Evolutionary conservation across 176 grass and related monocot species (phyloP), one percentile per base, ranked within the genome.

Genomic region (Zoysia pacifica): DNA sequence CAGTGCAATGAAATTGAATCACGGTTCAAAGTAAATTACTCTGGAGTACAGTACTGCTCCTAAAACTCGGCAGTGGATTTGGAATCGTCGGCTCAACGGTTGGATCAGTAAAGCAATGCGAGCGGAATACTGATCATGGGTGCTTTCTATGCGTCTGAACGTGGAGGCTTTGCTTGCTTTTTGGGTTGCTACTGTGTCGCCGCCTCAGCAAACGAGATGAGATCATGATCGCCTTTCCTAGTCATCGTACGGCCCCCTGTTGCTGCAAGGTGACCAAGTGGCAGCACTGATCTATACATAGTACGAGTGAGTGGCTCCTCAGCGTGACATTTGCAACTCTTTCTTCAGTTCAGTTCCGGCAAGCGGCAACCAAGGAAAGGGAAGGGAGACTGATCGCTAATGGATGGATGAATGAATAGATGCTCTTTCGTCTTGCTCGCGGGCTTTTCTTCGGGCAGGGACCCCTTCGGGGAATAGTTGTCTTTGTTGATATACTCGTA

Each of bases 101-200:
- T 47, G 4, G 7, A 47, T 47, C 4, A 47, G 76, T 80, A 83
- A 83, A 79, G 80, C 6, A 74, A 49, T 52, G 78, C 53, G 83
- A 86, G 83, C 44, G 78, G 82, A 82, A 78, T 67, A 82, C 28
- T 28, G 28, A 73, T 77, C 41, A 37, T 52, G 14, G 37, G 20
- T 36, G 47, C 69, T 61, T 89, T 89, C 50, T 58, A 7, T 47
- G 28, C 28, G 28, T 28, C 28, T 28, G 28, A 28, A 47, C 7
- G 12, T 44, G 8, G 79, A 78, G 67, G 39, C 62, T 47, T 53
- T 65, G 19, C 62, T 59, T 44, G 46, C 39, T 20, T 85, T 85
- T 56, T 72, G 72, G 40, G 6, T 16, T 20, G 28, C 28, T 58
- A 56, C 58, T 7, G 12, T 75, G 38, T 16, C 6, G 3, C 13